Evolutionary conservation across 441 rosid genomes (phyloP).

Genomic region (Brassica balearica): DNA sequence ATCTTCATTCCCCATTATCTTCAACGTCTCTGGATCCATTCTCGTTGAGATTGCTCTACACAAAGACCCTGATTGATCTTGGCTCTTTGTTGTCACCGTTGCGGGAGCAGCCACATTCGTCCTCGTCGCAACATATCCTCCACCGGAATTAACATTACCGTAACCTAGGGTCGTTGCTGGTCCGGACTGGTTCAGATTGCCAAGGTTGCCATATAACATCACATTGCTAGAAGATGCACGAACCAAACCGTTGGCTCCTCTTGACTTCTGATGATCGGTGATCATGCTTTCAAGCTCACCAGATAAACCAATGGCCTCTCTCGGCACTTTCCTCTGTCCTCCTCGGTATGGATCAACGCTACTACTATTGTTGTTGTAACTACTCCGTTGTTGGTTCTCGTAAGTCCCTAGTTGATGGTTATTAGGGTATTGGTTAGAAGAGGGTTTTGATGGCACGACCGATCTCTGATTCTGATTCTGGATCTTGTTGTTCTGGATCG

Average conservation of each 20-base stretch:
- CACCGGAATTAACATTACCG: constrained; percentile 47
- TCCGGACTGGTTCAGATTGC: constrained; percentile 69
- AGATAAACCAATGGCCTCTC: constrained; percentile 64
- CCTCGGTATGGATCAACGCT: constrained; percentile 39
- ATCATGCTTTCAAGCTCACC: constrained; percentile 93
- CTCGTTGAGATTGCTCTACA: constrained; percentile 89
- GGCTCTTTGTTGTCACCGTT: constrained; percentile 25
- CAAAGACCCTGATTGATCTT: constrained; percentile 55
- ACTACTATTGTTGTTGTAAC: constrained; percentile 40
- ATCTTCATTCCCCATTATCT: constrained; percentile 96
- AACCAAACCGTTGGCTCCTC: constrained; percentile 58
- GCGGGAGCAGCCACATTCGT: constrained; percentile 26
- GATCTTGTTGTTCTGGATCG: constrained; percentile 16
- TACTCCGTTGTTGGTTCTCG: constrained; percentile 33
- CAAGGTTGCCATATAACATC: constrained; percentile 75
- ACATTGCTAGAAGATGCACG: constrained; percentile 91
- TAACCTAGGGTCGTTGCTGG: constrained; percentile 7
- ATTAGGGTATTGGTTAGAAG: constrained; percentile 48
- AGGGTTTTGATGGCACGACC: constrained; percentile 42
- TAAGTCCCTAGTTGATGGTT: constrained; percentile 41
- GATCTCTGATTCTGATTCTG: constrained; percentile 45
- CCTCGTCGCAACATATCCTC: constrained; percentile 59
- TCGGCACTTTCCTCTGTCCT: constrained; percentile 58
- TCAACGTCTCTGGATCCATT: constrained; percentile 94
- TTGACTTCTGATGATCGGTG: constrained; percentile 66